Evolutionary conservation across 176 grass and related monocot species (phyloP).

Genomic region (Cymbopogon citratus): DNA sequence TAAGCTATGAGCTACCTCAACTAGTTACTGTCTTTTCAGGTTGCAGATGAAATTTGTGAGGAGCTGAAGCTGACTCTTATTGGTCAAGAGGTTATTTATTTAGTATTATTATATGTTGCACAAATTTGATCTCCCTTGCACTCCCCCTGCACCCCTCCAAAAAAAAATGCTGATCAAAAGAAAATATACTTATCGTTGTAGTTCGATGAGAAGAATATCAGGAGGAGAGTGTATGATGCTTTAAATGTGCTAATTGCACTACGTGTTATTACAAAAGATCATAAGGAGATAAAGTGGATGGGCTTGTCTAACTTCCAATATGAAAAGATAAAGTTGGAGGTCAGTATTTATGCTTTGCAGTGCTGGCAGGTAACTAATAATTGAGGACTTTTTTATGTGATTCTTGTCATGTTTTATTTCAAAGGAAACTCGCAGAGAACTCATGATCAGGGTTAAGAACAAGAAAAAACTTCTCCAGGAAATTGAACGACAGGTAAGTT

Average conservation of each 20-base stretch:
- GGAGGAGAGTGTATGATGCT: constrained; percentile 92
- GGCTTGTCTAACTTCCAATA: constrained; percentile 62
- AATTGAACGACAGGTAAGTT: constrained; percentile 81
- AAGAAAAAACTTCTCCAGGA: constrained; percentile 75
- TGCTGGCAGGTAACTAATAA: background rate
- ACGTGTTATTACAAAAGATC: constrained; percentile 82
- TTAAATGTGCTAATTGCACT: constrained; percentile 96
- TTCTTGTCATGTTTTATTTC: constrained; percentile 25
- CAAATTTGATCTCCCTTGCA: constrained; percentile 10
- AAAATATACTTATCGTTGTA: constrained; percentile 35
- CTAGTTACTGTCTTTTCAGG: constrained; percentile 46
- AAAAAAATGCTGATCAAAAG: constrained; percentile 9
- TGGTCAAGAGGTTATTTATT: constrained; percentile 64
- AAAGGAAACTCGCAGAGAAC: constrained; percentile 58
- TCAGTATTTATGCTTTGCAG: constrained; percentile 44
- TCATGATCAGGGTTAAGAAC: constrained; percentile 55
- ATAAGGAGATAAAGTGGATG: constrained; percentile 95
- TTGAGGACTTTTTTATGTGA: background rate
- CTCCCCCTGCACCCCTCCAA: background rate
- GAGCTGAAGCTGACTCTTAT: constrained; percentile 58
- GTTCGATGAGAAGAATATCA: constrained; percentile 99
- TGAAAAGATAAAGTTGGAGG: constrained; percentile 71
- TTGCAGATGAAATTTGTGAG: constrained; percentile 82
- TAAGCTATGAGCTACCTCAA: constrained; percentile 16
- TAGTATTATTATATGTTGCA: constrained; percentile 10